These are phyloP conservation scores for Podaxis sp. DNA, from an alignment of 768 basidiomycete genomes.

Conservation along the genomic window DNA sequence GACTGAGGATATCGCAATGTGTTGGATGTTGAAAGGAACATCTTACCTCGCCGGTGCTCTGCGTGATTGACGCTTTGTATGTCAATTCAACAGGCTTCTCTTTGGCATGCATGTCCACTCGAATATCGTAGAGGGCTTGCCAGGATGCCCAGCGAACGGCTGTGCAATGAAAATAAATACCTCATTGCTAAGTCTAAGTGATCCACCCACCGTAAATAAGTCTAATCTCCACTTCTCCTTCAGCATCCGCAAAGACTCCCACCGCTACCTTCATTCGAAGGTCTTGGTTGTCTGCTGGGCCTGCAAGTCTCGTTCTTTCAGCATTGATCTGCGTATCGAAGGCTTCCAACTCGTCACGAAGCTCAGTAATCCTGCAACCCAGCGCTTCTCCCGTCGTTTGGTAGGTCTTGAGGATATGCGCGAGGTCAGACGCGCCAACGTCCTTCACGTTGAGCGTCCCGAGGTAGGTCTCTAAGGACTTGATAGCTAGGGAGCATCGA, in stretches of 20 bases:
- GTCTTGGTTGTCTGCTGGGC: constrained; percentile 22
- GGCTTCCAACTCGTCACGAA: constrained; percentile 26
- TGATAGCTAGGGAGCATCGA: constrained; percentile 28
- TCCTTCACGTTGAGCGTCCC: constrained; percentile 33
- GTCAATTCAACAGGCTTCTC: constrained; percentile 36
- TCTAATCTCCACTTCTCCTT: constrained; percentile 37
- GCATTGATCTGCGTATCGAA: constrained; percentile 24
- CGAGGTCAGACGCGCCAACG: constrained; percentile 28
- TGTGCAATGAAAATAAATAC: constrained; percentile 15
- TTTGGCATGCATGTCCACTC: constrained; percentile 39
- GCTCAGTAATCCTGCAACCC: constrained; percentile 29
- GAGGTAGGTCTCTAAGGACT: constrained; percentile 35
- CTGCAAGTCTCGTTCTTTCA: constrained; percentile 24
- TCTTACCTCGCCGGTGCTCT: constrained; percentile 41
- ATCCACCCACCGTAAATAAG: constrained; percentile 37
- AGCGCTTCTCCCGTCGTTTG: constrained; percentile 32
- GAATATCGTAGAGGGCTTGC: constrained; percentile 41
- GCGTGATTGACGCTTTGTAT: constrained; percentile 42
- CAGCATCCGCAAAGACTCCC: constrained; percentile 35
- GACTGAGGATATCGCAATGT: not conserved
- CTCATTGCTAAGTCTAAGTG: not conserved
- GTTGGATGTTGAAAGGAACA: not conserved
- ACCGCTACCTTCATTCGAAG: constrained; percentile 31
- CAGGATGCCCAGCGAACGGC: constrained; percentile 38
- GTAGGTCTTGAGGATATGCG: constrained; percentile 30